Evolutionary conservation across 1,139 yeast genomes (phyloP), one percentile per base, ranked within the genome.

Genomic region (Taphrina pruni): DNA sequence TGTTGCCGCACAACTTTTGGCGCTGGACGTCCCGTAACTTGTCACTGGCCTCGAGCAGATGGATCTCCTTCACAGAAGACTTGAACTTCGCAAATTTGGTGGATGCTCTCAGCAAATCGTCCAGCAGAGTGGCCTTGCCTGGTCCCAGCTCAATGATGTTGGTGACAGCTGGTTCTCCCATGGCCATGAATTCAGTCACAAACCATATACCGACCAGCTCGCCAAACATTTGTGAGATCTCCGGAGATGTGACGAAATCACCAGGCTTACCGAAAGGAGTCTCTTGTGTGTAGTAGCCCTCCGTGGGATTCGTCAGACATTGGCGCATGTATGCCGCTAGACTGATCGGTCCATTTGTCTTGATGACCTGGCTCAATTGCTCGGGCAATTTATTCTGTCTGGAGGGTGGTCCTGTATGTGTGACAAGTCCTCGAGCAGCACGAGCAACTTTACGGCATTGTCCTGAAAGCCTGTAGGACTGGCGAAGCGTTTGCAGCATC

Each of bases 61-160:
- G 81, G 7, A 90, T 80, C 8, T 80, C 78, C 48, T 79, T 75
- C 14, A 82, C 71, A 9, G 77, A 74, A 0, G 72, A 74, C 41
- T 73, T 72, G 71, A 80, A 79, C 79, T 74, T 77, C 46, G 73
- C 55, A 26, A 69, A 70, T 17, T 69, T 81, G 67, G 82, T n/a
- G 45, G 70, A 26, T 39, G 71, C 77, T 38, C 82, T 72, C 72
- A 90, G 76, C 57, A 85, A 79, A 76, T 90, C 97, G 74, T 81
- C 81, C 86, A 89, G 87, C 73, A 90, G 79, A 0, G 97, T 89
- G 0, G 97, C 97, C 74, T 84, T 83, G 5, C 97, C 97, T 0
- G 97, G 97, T 0, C 97, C 97, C 77, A 90, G 86, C 77, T 90
- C 97, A n/a, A 90, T 81, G n/a, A 90, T 75, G 69, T 88, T 81